Evolutionary conservation across 192 early-diverging fungal genomes (phyloP).

Genomic region (Haplosporangium gracile): DNA sequence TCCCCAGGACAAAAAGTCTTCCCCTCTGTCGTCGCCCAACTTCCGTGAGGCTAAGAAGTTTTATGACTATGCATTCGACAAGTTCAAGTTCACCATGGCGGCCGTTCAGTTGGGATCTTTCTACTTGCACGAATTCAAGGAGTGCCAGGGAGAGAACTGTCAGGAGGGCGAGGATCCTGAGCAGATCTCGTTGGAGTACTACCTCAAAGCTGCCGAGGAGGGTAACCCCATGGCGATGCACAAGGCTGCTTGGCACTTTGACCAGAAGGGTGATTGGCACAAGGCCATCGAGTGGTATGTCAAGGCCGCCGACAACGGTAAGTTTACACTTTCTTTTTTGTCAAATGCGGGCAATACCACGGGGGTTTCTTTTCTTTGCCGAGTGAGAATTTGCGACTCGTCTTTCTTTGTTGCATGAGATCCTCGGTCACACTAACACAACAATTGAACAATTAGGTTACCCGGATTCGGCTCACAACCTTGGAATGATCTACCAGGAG

Average conservation of each 20-base stretch:
- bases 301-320: conserved; percentile 63
- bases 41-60: conserved; percentile 61
- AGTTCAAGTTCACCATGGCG: conserved; percentile 64
- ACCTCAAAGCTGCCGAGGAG: conserved; percentile 57
- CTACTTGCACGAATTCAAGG: conserved; percentile 62
- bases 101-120: conserved; percentile 65
- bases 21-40: conserved; percentile 60
- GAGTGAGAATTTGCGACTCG: not conserved
- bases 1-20: conserved; percentile 48
- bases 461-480: conserved; percentile 67
- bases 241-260: conserved; percentile 64
- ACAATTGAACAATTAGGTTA: conserved; percentile 45
- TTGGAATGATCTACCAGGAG: conserved; percentile 65
- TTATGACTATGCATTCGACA: conserved; percentile 62
- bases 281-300: conserved; percentile 60
- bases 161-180: conserved; percentile 63
- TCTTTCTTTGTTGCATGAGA: not conserved
- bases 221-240: conserved; percentile 71
- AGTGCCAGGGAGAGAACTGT: conserved; percentile 61
- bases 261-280: conserved; percentile 60
- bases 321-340: not conserved
- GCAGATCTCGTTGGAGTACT: conserved; percentile 59
- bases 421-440: not conserved
- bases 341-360: not conserved
- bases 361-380: not conserved